Percentiles rank a stretch among this genome's conserved stretches.
Conservation (phyloP, 768 basidiomycete species). For the Clitopilus passeckerianus region DNA sequence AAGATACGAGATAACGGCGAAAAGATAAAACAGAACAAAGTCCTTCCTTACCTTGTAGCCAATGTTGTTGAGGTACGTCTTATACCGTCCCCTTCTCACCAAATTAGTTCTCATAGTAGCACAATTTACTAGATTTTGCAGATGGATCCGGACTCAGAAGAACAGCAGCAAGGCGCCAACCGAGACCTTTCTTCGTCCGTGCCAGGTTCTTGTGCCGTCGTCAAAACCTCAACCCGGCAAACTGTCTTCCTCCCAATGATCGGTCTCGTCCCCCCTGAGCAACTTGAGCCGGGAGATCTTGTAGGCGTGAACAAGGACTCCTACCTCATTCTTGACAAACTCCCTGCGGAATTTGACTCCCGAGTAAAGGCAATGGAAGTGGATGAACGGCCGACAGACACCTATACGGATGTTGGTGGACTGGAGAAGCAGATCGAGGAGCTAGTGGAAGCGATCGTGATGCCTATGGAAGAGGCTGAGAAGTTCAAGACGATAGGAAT, state of each 20-base stretch:
- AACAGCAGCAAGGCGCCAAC: slow-evolving; percentile 92
- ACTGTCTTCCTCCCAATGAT: slow-evolving; percentile 98
- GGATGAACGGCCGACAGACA: slow-evolving; percentile 95
- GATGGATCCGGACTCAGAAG: slow-evolving; percentile 91
- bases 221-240: slow-evolving; percentile 98
- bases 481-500: slow-evolving; percentile 99
- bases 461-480: slow-evolving; percentile 98
- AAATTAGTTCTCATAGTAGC: slow-evolving; percentile 5
- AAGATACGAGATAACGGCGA: slow-evolving; percentile 97
- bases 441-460: slow-evolving; percentile 93
- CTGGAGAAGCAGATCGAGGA: slow-evolving; percentile 99
- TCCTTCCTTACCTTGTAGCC: slow-evolving; percentile 94
- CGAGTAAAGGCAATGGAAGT: slow-evolving; percentile 99
- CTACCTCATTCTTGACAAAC: slow-evolving; percentile 91
- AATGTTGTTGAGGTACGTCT: slow-evolving; percentile 92
- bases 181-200: slow-evolving; percentile 94
- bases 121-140: slow-evolving; percentile 71
- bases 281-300: slow-evolving; percentile 87
- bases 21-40: slow-evolving; percentile 99
- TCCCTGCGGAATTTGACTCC: slow-evolving; percentile 96
- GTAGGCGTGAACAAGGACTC: slow-evolving; percentile 99
- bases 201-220: slow-evolving; percentile 96
- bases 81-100: background rate
- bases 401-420: slow-evolving; percentile 96
- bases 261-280: slow-evolving; percentile 90